Percentiles rank a stretch among this genome's conserved stretches.
Conservation (phyloP, 345 rosid species). For the Citrus maxima region DNA sequence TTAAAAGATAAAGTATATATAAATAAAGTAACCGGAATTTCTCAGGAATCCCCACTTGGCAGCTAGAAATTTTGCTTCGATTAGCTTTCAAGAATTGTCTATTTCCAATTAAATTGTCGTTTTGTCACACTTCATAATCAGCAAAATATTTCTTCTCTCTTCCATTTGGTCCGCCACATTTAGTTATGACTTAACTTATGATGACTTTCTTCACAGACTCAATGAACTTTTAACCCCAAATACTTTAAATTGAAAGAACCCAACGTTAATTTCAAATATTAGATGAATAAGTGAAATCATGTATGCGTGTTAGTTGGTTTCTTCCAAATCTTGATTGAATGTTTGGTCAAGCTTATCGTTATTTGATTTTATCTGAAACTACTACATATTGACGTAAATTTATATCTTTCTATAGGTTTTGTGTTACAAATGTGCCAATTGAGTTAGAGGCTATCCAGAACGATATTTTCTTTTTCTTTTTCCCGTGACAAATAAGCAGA, state of each 20-base stretch:
- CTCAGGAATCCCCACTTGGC: background rate
- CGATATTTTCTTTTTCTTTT: too few species aligned
- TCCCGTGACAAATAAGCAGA: background rate
- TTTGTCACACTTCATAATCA: background rate
- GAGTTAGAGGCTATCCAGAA: background rate
- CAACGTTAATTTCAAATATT: background rate
- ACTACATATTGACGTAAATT: background rate
- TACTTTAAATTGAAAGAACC: background rate
- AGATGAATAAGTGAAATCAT: background rate
- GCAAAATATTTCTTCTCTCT: background rate
- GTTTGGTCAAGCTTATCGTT: background rate
- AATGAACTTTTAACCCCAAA: background rate
- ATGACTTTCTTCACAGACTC: background rate
- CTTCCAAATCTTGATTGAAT: background rate
- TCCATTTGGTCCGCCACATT: background rate
- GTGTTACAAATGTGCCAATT: too few species aligned
- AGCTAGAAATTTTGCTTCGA: background rate
- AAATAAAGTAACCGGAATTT: background rate
- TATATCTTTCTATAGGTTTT: background rate
- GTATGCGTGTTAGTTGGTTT: background rate
- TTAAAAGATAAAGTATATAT: background rate
- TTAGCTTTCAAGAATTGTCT: background rate
- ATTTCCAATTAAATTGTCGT: background rate
- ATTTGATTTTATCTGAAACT: background rate
- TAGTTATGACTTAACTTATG: background rate